phyloP scores from a whole-genome alignment of 805 yeast species.

The Zygoascus biomembranicola region DNA sequence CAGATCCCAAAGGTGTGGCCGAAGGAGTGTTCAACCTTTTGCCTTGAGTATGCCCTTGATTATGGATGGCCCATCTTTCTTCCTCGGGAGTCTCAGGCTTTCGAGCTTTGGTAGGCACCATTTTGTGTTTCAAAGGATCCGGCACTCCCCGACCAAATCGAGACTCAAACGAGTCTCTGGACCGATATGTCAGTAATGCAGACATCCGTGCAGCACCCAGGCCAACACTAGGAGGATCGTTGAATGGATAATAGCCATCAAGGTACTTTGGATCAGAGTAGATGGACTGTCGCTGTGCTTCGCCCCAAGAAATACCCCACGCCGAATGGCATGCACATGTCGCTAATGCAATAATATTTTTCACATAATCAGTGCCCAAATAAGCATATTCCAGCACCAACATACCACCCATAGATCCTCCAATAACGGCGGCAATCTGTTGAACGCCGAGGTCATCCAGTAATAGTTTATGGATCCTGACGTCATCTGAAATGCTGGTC shows the following conservation, averaged over 20 bases:
- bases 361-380: slow-evolving; percentile 59
- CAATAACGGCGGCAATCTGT: slow-evolving; percentile 75
- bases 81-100: slow-evolving; percentile 41
- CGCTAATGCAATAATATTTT: slow-evolving; percentile 71
- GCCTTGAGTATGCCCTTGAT: slow-evolving; percentile 59
- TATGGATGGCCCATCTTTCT: slow-evolving; percentile 77
- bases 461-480: slow-evolving; percentile 64
- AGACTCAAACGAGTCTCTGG: slow-evolving; percentile 83
- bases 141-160: slow-evolving; percentile 84
- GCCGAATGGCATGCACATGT: slow-evolving; percentile 94
- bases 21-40: slow-evolving; percentile 13
- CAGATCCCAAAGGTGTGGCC: slow-evolving; percentile 1
- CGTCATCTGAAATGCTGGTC: slow-evolving; percentile 90
- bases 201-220: slow-evolving; percentile 97
- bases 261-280: slow-evolving; percentile 90
- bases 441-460: slow-evolving; percentile 75
- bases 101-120: slow-evolving; percentile 22
- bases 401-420: slow-evolving; percentile 99
- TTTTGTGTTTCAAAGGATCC: slow-evolving; percentile 34
- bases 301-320: slow-evolving; percentile 99
- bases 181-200: slow-evolving; percentile 85
- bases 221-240: slow-evolving; percentile 80
- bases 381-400: slow-evolving; percentile 81
- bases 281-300: slow-evolving; percentile 93
- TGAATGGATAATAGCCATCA: slow-evolving; percentile 75